These are phyloP conservation scores for Vachellia collinsii DNA, from an alignment of 306 rosid genomes.

Conservation along the genomic window DNA sequence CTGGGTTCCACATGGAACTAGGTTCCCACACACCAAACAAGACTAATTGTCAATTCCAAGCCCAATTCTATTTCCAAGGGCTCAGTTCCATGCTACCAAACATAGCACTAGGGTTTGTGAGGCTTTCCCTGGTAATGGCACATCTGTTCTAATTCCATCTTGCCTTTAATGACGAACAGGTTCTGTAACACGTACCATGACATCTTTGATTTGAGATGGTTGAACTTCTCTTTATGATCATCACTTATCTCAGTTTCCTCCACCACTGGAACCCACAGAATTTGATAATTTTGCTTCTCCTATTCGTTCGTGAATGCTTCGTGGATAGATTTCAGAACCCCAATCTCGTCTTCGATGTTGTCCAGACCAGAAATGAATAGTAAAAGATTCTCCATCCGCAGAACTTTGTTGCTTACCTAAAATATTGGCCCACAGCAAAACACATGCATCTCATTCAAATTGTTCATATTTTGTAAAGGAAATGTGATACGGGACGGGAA, in stretches of 20 bases:
- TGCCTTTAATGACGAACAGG: conserved; percentile 23
- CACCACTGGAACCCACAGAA: conserved; percentile 52
- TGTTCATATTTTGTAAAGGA: neutral
- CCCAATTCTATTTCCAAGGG: too few species aligned
- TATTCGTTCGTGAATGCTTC: conserved; percentile 29
- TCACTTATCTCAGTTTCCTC: conserved; percentile 30
- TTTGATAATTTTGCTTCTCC: conserved; percentile 1
- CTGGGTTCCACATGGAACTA: too few species aligned
- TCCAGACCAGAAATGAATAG: conserved; percentile 7
- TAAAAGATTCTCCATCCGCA: neutral
- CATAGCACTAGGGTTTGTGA: conserved; percentile 38
- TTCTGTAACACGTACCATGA: conserved; percentile 44
- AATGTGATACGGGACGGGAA: too few species aligned
- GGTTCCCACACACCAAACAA: too few species aligned
- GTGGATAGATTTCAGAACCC: conserved; percentile 27
- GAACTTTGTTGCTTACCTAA: neutral
- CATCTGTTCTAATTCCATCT: conserved; percentile 36
- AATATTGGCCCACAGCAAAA: neutral
- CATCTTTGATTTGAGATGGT: conserved; percentile 31
- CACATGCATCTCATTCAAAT: too few species aligned
- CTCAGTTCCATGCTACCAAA: too few species aligned
- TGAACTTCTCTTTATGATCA: conserved; percentile 34
- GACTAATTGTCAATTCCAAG: too few species aligned
- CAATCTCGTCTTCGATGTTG: conserved; percentile 30
- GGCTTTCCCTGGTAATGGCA: conserved; percentile 49